Evolutionary conservation across 768 basidiomycete species (phyloP).

Genomic region (Strobilomyces confusus): DNA sequence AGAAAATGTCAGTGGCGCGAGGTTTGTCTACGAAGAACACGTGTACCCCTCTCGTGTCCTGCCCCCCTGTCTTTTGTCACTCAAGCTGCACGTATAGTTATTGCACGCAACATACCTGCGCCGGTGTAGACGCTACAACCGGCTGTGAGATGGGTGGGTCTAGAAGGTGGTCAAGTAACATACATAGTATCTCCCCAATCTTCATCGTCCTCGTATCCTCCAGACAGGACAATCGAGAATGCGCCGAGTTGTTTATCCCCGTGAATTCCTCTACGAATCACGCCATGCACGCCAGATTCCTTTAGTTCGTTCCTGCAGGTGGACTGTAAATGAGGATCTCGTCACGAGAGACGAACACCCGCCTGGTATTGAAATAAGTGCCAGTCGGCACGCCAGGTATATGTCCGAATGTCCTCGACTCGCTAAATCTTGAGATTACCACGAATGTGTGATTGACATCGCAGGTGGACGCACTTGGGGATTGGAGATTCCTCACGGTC

Average conservation of each 20-base stretch:
- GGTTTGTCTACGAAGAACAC: not conserved
- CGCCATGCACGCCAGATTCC: slow-evolving; percentile 33
- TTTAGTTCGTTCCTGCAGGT: slow-evolving; percentile 17
- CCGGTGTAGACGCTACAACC: slow-evolving; percentile 33
- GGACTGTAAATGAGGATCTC: not conserved
- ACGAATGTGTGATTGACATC: not conserved
- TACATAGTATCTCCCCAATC: slow-evolving; percentile 38
- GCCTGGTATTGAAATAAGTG: slow-evolving; percentile 20
- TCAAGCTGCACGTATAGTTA: not conserved
- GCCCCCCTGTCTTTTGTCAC: slow-evolving; percentile 18
- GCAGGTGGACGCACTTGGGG: not conserved
- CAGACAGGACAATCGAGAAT: slow-evolving; percentile 40
- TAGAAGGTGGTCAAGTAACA: slow-evolving; percentile 1
- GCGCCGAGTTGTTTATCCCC: slow-evolving; percentile 32
- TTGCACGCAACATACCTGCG: slow-evolving; percentile 16
- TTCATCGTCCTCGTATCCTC: slow-evolving; percentile 39
- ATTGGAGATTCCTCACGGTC: too few relatives aligned
- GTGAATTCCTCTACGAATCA: slow-evolving; percentile 36
- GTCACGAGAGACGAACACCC: too few relatives aligned
- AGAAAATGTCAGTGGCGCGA: not conserved
- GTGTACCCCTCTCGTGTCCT: slow-evolving; percentile 9
- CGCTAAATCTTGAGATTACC: not conserved
- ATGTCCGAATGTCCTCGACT: slow-evolving; percentile 24
- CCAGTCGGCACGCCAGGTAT: slow-evolving; percentile 24
- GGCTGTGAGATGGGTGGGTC: not conserved